These are phyloP conservation scores for Pyrus bretschneideri DNA, from an alignment of 306 rosid genomes.

Conservation along the genomic window DNA sequence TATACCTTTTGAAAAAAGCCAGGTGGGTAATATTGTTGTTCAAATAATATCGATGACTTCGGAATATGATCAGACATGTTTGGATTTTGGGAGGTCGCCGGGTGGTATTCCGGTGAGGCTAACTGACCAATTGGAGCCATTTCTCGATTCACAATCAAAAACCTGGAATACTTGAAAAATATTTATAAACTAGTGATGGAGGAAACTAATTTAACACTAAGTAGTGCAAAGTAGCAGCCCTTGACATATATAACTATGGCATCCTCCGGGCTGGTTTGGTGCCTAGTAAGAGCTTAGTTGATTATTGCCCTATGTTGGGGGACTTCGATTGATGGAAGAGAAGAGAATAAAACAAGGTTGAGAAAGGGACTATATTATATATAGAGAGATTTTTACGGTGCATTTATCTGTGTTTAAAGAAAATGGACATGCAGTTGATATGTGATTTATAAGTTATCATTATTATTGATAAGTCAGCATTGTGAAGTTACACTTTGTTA, in stretches of 20 bases:
- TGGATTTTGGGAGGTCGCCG: neutral
- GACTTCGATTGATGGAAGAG: neutral
- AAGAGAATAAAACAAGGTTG: neutral
- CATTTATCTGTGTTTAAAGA: too few species aligned
- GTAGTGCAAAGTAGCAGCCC: neutral
- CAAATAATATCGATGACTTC: neutral
- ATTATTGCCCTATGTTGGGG: neutral
- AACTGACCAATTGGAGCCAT: neutral
- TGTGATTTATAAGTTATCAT: too few species aligned
- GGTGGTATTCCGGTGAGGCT: neutral
- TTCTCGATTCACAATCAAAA: neutral
- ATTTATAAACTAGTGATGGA: neutral
- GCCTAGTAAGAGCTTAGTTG: neutral
- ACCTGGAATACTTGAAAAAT: neutral
- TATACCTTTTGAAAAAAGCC: constrained; percentile 46
- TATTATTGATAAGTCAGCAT: too few species aligned
- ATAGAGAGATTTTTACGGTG: neutral
- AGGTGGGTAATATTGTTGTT: constrained; percentile 35
- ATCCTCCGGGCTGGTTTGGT: neutral
- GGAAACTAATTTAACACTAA: neutral
- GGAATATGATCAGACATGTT: neutral
- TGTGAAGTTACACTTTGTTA: too few species aligned
- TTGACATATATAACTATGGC: neutral
- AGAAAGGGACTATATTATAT: neutral
- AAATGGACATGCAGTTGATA: neutral